Evolutionary conservation across 768 basidiomycete species (phyloP), one percentile per base, ranked within the genome.

Genomic region (Russula olivacea): DNA sequence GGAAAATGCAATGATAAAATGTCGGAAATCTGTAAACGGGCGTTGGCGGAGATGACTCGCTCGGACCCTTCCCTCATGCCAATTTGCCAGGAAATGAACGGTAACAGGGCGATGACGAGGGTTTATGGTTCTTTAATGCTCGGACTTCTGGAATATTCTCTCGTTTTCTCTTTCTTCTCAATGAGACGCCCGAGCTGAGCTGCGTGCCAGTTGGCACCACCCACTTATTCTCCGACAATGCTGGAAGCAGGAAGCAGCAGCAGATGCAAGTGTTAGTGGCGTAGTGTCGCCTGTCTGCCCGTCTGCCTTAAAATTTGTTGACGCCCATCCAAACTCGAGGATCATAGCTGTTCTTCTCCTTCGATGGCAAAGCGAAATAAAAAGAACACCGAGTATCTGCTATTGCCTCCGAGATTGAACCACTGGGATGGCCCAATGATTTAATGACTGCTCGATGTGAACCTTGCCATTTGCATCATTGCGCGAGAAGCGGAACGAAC

Each of bases 1-100:
- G n/a, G 10, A 23, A 21, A 40, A 17, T 6, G 14, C 38, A 7
- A 40, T 15, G 45, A 43, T n/a, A 43, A 43, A 43, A 1, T 19
- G 19, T 43, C 19, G 43, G 21, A n/a, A 34, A 10, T 11, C 41
- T 32, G 36, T 34, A 41, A 59, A 59, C 21, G 53, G 52, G 62
- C 36, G 28, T 54, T 59, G 62, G 38, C 63, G 63, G 63, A 64
- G 55, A 63, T 63, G 61, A 57, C 17, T 1, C 21, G 5, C 17
- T 1, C 32, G 5, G 4, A 15, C 25, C 14, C 2, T 25, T 32
- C 41, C 6, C 36, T 43, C 41, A 15, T 32, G 36, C 43, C 38
- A n/a, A 32, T 48, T 43, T 32, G 19, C 45, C 49, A 21, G 25
- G 34, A 53, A 17, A 36, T 45, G 49, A 53, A 58, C 47, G 50